Conservation (phyloP, 148 eudicot species). For the Persicaria maculosa region DNA sequence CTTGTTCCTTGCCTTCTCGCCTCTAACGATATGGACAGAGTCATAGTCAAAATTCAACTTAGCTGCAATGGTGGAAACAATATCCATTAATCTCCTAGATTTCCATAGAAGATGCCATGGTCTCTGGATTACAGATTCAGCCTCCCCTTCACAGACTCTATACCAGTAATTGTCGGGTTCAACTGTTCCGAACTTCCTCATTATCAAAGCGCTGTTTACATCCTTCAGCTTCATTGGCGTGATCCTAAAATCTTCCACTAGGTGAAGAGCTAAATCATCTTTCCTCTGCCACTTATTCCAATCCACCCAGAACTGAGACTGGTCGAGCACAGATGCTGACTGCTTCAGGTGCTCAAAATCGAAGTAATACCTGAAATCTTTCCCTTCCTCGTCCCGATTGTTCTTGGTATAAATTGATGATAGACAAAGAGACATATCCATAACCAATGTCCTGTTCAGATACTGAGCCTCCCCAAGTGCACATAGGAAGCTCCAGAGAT, state of each 20-base stretch:
- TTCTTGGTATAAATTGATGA: constrained; percentile 72
- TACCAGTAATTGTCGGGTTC: constrained; percentile 98
- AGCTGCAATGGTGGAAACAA: constrained; percentile 68
- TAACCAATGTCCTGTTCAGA: constrained; percentile 77
- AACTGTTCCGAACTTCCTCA: constrained; percentile 79
- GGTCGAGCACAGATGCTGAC: constrained; percentile 74
- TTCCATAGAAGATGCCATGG: constrained; percentile 96
- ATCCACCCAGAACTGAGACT: constrained; percentile 64
- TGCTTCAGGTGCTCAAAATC: constrained; percentile 94
- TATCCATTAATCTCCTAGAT: constrained; percentile 78
- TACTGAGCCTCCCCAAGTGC: constrained; percentile 97
- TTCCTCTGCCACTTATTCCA: constrained; percentile 79
- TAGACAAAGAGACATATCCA: constrained; percentile 76
- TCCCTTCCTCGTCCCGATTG: constrained; percentile 72
- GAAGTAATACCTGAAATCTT: constrained; percentile 87
- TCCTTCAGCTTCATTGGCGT: constrained; percentile 70
- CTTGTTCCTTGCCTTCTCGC: constrained; percentile 72
- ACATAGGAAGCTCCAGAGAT: constrained; percentile 88
- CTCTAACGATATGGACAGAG: constrained; percentile 75
- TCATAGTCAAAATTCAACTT: constrained; percentile 90
- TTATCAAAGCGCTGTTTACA: constrained; percentile 52
- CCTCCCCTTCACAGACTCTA: constrained; percentile 92
- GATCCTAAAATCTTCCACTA: constrained; percentile 68
- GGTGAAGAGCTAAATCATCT: constrained; percentile 39
- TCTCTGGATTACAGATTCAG: constrained; percentile 69